Evolutionary conservation across 2,329 filamentous ascomycete genomes (phyloP), one percentile per base, ranked within the genome.

Genomic region (Exophiala mesophila): DNA sequence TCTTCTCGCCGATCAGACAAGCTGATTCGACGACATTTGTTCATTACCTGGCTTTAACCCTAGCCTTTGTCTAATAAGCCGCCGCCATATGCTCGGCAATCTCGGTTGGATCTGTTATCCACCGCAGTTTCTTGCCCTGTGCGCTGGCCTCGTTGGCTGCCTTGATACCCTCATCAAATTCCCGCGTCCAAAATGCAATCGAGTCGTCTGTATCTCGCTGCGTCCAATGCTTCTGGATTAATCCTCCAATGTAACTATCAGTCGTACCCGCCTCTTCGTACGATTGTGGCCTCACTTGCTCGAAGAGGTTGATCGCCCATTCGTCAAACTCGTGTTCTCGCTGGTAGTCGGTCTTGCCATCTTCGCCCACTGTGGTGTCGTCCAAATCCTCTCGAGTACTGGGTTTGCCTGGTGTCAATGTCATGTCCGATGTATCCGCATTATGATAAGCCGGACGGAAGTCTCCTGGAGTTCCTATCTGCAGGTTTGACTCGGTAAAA

Each of bases 141-240:
- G 20, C 40, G 6, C 28, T 32, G 3, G 49, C 46, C 24, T 47
- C 38, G n/a, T 34, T 28, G n/a, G 43, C 46, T 2, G 41, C 40
- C 26, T 47, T 30, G 21, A 47, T 13, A 29, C 46, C 49, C 41
- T 47, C 43, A 9, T 45, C 43, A 31, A 52, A 52, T 18, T 52
- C 49, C 18, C 38, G 39, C 8, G 36, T 29, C 49, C 49, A 52
- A 31, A 47, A 52, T 16, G 46, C 46, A 36, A 42, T 34, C 3
- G 42, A 29, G 18, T 49, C 44, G 24, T 45, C 19, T 10, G 23
- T 38, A 17, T 52, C 49, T 43, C 44, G 30, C 20, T 49, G 39
- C 2, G 49, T 52, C 49, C 49, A 52, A 19, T 41, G 49, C 38
- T 45, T 45, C 29, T 41, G 46, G 18, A 52, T 32, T n/a, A 52